Evolutionary conservation across 495 filamentous ascomycete genomes (phyloP).

Genomic region (Bathelium albidoporum): DNA sequence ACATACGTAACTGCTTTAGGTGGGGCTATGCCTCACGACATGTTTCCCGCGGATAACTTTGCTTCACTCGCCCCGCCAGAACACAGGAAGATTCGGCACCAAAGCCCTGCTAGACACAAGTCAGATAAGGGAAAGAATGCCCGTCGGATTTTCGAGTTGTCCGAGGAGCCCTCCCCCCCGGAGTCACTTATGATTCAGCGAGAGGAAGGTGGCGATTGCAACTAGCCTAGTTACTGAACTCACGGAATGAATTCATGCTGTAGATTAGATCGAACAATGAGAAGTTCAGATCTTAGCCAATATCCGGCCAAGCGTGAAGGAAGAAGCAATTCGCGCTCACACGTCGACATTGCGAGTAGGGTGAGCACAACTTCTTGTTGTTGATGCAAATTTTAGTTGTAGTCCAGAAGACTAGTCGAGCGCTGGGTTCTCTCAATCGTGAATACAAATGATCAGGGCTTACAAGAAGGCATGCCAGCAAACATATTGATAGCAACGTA

Average conservation of each 20-base stretch:
- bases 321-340: too few species aligned
- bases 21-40: background rate
- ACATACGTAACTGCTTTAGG: background rate
- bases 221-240: background rate
- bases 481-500: too few species aligned
- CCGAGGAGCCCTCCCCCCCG: background rate
- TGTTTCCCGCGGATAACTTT: background rate
- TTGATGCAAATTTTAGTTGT: too few species aligned
- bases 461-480: too few species aligned
- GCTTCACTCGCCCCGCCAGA: background rate
- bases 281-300: too few species aligned
- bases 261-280: background rate
- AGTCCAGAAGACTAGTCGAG: too few species aligned
- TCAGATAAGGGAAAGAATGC: background rate
- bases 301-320: too few species aligned
- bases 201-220: background rate
- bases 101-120: background rate
- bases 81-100: background rate
- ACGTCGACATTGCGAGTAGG: too few species aligned
- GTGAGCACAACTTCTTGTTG: too few species aligned
- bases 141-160: background rate
- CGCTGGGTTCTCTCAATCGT: too few species aligned
- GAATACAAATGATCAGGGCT: too few species aligned
- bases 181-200: constrained; percentile 3
- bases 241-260: too few species aligned